Base-by-base conservation (phyloP, 1,284 basidiomycete genomes). In the Heterobasidion irregulare region DNA sequence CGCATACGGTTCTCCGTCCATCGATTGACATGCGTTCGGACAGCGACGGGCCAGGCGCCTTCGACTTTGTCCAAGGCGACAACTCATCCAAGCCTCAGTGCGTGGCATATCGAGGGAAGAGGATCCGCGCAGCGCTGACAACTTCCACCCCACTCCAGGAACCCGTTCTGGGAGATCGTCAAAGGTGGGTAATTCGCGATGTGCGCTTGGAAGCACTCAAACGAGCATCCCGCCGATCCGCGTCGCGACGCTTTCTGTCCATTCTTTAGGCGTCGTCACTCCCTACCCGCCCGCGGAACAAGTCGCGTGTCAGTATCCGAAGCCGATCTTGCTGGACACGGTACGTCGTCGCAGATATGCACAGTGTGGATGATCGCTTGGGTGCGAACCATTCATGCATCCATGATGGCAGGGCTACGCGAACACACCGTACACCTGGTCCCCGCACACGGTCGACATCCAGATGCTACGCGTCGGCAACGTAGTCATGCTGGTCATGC, bases 401-500 rank as follows among this genome's bases (percentile, higher is more conserved):
- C 6, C 4, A 26, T 26, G 26, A 26, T 5, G 26, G 26, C 56
- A 85, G 84, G 87, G 85, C 45, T 82, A 75, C 62, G 84, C 86
- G 3, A 73, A 81, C 58, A 62, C 64, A 10, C 89, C 89, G 8
- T 92, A 92, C 66, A 75, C 81, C 57, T 92, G 90, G 90, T 79
- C 85, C 2, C 85, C 88, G 0, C 78, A 75, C 62, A 86, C 82
- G 1, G 89, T 92, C 49, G 83, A 91, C 65, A 77, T 89, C 47
- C 90, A 92, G 70, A 86, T 92, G 72, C 71, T 92, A 53, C 84
- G 86, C 41, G 77, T 87, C n/a, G 90, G 90, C 33, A 83, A 87
- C 60, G 75, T 92, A 55, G 85, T 92, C 55, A 84, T 92, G 66
- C 73, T 90, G 53, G 77, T 91, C 57, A 80, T 91, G 61, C 88